Evolutionary conservation across 805 yeast genomes (phyloP), one percentile per base, ranked within the genome.

Genomic region (Metschnikowia lunata): DNA sequence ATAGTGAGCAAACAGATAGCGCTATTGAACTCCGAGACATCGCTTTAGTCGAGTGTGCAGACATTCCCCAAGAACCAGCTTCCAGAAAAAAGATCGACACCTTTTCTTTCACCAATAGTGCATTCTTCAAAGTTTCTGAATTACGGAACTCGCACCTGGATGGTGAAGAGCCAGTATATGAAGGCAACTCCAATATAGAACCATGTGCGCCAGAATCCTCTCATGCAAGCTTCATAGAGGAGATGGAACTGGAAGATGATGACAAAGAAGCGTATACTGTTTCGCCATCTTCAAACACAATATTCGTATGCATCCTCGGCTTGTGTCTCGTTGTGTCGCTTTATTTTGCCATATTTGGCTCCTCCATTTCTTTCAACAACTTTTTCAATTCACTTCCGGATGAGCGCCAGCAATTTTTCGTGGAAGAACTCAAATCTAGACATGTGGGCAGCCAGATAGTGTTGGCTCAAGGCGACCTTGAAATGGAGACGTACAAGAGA

Each of bases 261-360:
- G 31, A 29, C n/a, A 29, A 12, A 29, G 31, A 29, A 12, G 31
- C n/a, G 31, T 11, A 29, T 11, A 4, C 3, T 11, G n/a, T 10
- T 12, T 3, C 11, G 6, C n/a, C 31, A 10, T 11, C n/a, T 11
- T 6, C n/a, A 4, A 29, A 29, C 11, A 29, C 31, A 10, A 29
- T 29, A 12, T 12, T 29, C 6, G 4, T 29, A 10, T 11, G 15
- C 6, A 13, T 43, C 26, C 43, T 43, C 23, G 34, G 39, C 30
- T 13, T 39, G 18, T 30, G 40, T 7, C 37, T 43, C 8, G 14
- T 36, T 27, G 31, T 43, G 3, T 39, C 47, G 11, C n/a, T 39
- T 8, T 43, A 42, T 15, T 45, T 48, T 15, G 39, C 47, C 4
- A 15, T 48, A 7, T 39, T 39, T 23, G 48, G 51, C 1, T 44